Evolutionary conservation across 139 green algal species (phyloP).

Genomic region (Edaphochlamys debaryana): DNA sequence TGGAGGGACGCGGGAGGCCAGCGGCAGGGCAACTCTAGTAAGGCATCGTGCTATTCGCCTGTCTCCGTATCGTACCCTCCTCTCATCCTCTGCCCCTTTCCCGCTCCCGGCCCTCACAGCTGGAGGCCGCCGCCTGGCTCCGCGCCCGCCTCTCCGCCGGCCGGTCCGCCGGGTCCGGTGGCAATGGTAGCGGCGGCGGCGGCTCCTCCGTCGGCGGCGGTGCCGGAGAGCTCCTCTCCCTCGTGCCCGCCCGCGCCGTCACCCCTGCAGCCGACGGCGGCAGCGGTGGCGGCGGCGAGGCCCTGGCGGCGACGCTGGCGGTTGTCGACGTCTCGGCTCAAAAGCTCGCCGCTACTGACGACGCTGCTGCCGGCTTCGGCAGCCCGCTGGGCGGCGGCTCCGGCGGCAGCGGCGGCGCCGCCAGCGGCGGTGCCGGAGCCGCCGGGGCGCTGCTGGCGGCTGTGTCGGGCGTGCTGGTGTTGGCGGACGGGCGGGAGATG

Average conservation of each 20-base stretch:
- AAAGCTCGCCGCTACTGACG: background rate
- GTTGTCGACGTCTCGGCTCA: conserved; percentile 3
- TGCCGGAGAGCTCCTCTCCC: background rate
- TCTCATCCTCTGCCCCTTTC: background rate
- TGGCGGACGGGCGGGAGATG: conserved; percentile 23
- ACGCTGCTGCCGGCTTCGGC: background rate
- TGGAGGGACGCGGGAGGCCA: no score
- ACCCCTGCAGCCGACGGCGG: background rate
- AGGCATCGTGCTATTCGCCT: no score
- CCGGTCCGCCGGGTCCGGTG: background rate
- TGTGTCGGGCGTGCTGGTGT: background rate
- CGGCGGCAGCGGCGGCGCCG: background rate
- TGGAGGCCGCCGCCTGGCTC: conserved; percentile 32
- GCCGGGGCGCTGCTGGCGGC: background rate
- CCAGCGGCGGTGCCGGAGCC: background rate
- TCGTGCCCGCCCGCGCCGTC: background rate
- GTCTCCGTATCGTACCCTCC: no score
- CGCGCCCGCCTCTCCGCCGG: conserved; percentile 30
- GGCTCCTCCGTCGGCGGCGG: background rate
- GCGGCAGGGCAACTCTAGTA: no score
- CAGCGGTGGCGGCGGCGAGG: background rate
- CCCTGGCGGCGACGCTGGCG: background rate
- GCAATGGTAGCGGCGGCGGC: background rate
- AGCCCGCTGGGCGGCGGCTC: background rate
- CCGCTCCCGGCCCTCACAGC: background rate